A percentile compares a stretch with the other conserved stretches of the same genome.
phyloP scores from a whole-genome alignment of 352 stramenopile species.

The Plasmopara viticola region DNA sequence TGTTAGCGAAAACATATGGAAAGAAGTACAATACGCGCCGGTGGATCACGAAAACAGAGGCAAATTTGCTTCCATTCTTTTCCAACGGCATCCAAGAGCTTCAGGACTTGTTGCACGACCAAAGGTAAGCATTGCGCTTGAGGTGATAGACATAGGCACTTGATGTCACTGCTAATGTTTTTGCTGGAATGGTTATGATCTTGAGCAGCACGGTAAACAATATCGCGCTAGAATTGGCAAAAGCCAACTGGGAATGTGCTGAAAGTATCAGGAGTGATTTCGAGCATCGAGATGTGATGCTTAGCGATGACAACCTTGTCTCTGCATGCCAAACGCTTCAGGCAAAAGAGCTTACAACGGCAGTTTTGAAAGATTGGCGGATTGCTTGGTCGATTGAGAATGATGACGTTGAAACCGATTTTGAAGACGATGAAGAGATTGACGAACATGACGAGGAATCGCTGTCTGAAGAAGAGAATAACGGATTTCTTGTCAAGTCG shows the following conservation, averaged over 20 bases:
- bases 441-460: conserved; percentile 30
- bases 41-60: conserved; percentile 51
- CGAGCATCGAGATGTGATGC: conserved; percentile 23
- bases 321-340: conserved; percentile 27
- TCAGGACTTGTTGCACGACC: conserved; percentile 43
- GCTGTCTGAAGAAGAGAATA: conserved; percentile 28
- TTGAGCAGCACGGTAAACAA: conserved; percentile 26
- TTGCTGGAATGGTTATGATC: conserved; percentile 1
- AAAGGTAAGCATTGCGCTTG: conserved; percentile 39
- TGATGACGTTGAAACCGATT: conserved; percentile 23
- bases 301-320: conserved; percentile 30
- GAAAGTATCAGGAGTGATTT: conserved; percentile 13
- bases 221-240: conserved; percentile 22
- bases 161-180: background rate
- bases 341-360: conserved; percentile 16
- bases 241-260: conserved; percentile 12
- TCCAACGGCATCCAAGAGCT: conserved; percentile 56
- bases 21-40: conserved; percentile 51
- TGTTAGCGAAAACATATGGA: conserved; percentile 51
- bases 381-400: conserved; percentile 17
- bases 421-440: conserved; percentile 35
- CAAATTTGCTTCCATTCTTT: conserved; percentile 59
- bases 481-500: conserved; percentile 23
- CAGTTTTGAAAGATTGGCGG: conserved; percentile 29
- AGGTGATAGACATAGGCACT: background rate